Base-by-base conservation (phyloP, 164 flowering plant genomes). In the Cinnamomum micranthum region DNA sequence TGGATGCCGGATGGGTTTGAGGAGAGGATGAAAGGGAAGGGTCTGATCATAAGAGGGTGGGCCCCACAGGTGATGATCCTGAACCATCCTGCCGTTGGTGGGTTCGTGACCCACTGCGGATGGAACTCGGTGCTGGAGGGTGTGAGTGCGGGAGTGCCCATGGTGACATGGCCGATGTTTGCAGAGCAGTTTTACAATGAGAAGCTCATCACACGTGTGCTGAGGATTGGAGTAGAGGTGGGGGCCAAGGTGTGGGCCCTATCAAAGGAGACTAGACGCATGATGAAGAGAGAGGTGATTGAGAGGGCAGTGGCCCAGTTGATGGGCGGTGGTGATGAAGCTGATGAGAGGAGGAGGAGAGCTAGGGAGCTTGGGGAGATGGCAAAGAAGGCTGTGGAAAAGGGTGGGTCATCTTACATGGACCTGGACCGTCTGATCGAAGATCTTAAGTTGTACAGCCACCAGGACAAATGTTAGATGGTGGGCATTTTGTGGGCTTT, bases 381-480 rank as follows among this genome's bases (percentile, higher is more conserved):
- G 76, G 87, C 82, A 0, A 70, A 52, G 70, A 73, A 22, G 41
- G 82, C 83, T 4, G 66, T 77, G 14, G 79, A 75, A 41, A 70
- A 66, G 7, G 82, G 76, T 62, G 87, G 87, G 58, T 82, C 85
- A 0, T 84, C 87, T n/a, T 60, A 74, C 62, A 15, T 24, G 14
- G 77, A 73, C 15, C 13, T 81, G 41, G 33, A 71, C 20, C 24
- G 65, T 35, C 65, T 82, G 74, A 35, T 82, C 0, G 55, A 82
- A 15, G 78, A 79, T 58, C 41, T 73, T 52, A 47, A 71, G 51
- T 4, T 31, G 47, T 35, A 35, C 47, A 0, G 10, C 10, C 47
- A 6, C 10, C 47, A 35, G 10, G 10, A 6, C 47, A 35, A 35
- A 35, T 35, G 10, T 6, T 6, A 6, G 47, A 35, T 35, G 10